Evolutionary conservation across 345 rosid species (phyloP).

Genomic region (Punica granatum): DNA sequence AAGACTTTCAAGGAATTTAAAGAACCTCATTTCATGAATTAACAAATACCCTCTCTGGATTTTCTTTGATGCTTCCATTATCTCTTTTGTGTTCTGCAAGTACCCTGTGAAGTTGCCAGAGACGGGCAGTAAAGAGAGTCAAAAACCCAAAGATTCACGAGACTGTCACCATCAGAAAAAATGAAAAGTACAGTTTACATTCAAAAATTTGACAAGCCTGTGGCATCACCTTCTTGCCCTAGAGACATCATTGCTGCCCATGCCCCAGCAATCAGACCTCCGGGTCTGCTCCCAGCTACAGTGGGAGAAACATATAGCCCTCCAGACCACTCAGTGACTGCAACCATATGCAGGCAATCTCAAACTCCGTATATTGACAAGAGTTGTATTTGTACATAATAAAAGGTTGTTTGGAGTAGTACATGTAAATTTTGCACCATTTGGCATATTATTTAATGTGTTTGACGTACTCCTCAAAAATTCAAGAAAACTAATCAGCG

Average conservation of each 20-base stretch:
- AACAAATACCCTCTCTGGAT: slow-evolving; percentile 55
- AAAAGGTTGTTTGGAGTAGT: neutral
- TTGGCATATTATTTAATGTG: neutral
- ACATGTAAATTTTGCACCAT: neutral
- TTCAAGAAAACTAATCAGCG: neutral
- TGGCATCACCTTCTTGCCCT: slow-evolving; percentile 59
- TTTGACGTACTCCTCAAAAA: neutral
- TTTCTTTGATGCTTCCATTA: slow-evolving; percentile 76
- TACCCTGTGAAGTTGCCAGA: slow-evolving; percentile 39
- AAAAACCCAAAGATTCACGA: neutral
- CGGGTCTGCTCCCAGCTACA: slow-evolving; percentile 93
- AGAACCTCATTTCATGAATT: neutral
- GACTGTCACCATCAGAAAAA: neutral
- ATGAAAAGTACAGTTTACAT: neutral
- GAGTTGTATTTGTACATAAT: neutral
- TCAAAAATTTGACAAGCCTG: neutral
- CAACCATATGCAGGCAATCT: neutral
- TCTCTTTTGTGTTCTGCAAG: slow-evolving; percentile 57
- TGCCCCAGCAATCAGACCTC: slow-evolving; percentile 83
- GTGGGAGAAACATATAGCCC: slow-evolving; percentile 91
- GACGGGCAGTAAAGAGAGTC: neutral
- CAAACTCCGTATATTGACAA: neutral
- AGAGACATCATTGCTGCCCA: slow-evolving; percentile 93
- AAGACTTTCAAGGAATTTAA: neutral
- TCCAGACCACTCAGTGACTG: slow-evolving; percentile 97